Evolutionary conservation across 805 yeast genomes (phyloP).

Genomic region (Candida quercuum): DNA sequence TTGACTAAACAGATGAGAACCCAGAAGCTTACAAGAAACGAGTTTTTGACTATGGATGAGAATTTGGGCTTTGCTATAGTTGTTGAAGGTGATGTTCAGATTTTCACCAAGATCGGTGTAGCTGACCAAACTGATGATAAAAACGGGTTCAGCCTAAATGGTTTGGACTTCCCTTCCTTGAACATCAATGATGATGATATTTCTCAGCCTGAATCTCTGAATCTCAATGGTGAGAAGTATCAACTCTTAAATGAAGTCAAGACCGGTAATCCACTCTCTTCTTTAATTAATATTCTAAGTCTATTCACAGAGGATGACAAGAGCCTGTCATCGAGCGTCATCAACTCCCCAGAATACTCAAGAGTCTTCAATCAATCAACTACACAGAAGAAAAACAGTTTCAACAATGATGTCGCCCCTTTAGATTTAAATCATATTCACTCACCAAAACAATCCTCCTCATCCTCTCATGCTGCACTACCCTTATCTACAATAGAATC

Average conservation of each 20-base stretch:
- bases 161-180: neutral
- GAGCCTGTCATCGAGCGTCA: constrained; percentile 1
- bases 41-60: constrained; percentile 66
- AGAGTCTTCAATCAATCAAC: neutral
- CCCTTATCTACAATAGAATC: neutral
- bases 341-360: constrained; percentile 1
- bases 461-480: neutral
- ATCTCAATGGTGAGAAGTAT: constrained; percentile 54
- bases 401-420: constrained; percentile 14
- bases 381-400: too few relatives aligned
- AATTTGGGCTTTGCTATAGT: constrained; percentile 85
- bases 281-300: constrained; percentile 73
- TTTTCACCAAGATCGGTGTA: constrained; percentile 51
- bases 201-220: constrained; percentile 28
- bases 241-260: constrained; percentile 77
- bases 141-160: constrained; percentile 2
- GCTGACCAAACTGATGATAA: constrained; percentile 12
- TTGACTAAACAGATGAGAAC: constrained; percentile 89
- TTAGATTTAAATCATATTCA: constrained; percentile 12
- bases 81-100: constrained; percentile 85
- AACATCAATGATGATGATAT: constrained; percentile 17
- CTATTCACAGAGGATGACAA: constrained; percentile 50
- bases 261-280: constrained; percentile 80
- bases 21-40: constrained; percentile 72
- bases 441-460: neutral